Percentiles rank a stretch among this genome's conserved stretches.
Conservation (phyloP, 495 filamentous ascomycete species). For the Lasiosphaeria hispida region DNA sequence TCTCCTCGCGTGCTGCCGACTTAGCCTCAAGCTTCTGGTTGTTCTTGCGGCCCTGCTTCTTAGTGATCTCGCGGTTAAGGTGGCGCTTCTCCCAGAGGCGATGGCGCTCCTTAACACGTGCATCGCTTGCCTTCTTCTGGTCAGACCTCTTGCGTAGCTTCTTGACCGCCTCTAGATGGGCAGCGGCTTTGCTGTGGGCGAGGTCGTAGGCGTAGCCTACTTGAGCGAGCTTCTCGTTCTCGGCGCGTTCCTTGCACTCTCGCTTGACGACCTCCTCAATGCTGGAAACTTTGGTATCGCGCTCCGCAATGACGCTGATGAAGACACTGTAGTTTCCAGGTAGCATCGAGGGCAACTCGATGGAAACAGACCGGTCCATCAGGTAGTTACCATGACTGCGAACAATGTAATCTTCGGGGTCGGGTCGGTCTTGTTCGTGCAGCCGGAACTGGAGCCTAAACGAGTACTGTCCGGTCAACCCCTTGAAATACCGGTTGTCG, state of each 20-base stretch:
- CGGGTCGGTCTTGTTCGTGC: slow-evolving; percentile 62
- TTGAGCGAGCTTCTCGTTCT: slow-evolving; percentile 78
- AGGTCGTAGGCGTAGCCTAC: slow-evolving; percentile 84
- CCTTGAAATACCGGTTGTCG: slow-evolving; percentile 82
- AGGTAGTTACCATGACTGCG: slow-evolving; percentile 73
- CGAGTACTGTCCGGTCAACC: slow-evolving; percentile 75
- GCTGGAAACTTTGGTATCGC: slow-evolving; percentile 49
- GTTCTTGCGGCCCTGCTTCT: slow-evolving; percentile 48
- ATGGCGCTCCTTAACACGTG: slow-evolving; percentile 44
- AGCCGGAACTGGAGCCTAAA: slow-evolving; percentile 88
- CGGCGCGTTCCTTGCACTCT: slow-evolving; percentile 60
- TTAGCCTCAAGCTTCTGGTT: slow-evolving; percentile 38
- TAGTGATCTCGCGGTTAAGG: slow-evolving; percentile 42
- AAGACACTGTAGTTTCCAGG: slow-evolving; percentile 79
- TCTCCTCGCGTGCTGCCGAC: slow-evolving; percentile 35
- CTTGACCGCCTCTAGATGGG: slow-evolving; percentile 60
- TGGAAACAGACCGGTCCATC: slow-evolving; percentile 49
- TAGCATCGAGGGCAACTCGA: slow-evolving; percentile 58
- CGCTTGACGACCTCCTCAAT: slow-evolving; percentile 71
- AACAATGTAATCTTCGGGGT: slow-evolving; percentile 82
- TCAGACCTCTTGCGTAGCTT: slow-evolving; percentile 48
- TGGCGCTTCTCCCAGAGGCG: slow-evolving; percentile 49
- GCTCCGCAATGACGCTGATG: slow-evolving; percentile 74
- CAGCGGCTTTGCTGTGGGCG: slow-evolving; percentile 76
- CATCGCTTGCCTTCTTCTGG: slow-evolving; percentile 48